A percentile compares a stretch with the other conserved stretches of the same genome.
Evolutionary conservation across 768 basidiomycete species (phyloP).

Genomic region (Wakefieldia striispora): DNA sequence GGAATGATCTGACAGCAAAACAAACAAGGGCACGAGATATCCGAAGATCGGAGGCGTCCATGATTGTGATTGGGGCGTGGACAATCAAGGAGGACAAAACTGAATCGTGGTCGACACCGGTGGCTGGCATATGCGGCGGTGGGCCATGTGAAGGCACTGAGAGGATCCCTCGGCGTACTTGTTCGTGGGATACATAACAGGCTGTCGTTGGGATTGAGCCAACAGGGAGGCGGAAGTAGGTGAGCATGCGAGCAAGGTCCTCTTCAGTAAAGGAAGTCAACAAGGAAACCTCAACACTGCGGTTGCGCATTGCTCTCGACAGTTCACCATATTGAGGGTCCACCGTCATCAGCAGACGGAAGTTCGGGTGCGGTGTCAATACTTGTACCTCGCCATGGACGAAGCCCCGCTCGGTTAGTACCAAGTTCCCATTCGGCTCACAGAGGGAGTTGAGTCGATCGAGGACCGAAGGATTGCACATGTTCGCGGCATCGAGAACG

Average conservation of each 20-base stretch:
- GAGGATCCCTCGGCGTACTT: constrained; percentile 25
- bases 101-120: constrained; percentile 49
- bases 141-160: neutral
- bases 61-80: constrained; percentile 36
- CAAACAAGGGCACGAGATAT: constrained; percentile 23
- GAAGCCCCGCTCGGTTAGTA: constrained; percentile 87
- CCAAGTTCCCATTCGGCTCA: constrained; percentile 77
- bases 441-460: constrained; percentile 97
- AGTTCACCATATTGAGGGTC: constrained; percentile 91
- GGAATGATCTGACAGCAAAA: constrained; percentile 25
- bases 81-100: constrained; percentile 42
- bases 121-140: constrained; percentile 32
- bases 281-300: constrained; percentile 83
- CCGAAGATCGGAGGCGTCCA: constrained; percentile 13
- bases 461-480: constrained; percentile 92
- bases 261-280: constrained; percentile 37
- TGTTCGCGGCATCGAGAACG: constrained; percentile 87
- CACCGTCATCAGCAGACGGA: constrained; percentile 91
- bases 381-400: constrained; percentile 73
- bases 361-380: constrained; percentile 80
- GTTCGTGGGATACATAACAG: constrained; percentile 20
- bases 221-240: constrained; percentile 51
- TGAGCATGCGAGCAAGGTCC: constrained; percentile 45
- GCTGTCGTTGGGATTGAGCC: constrained; percentile 4
- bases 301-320: constrained; percentile 97